Evolutionary conservation across 2,329 filamentous ascomycete genomes (phyloP), one percentile per base, ranked within the genome.

Genomic region (Periglandula ipomoeae): DNA sequence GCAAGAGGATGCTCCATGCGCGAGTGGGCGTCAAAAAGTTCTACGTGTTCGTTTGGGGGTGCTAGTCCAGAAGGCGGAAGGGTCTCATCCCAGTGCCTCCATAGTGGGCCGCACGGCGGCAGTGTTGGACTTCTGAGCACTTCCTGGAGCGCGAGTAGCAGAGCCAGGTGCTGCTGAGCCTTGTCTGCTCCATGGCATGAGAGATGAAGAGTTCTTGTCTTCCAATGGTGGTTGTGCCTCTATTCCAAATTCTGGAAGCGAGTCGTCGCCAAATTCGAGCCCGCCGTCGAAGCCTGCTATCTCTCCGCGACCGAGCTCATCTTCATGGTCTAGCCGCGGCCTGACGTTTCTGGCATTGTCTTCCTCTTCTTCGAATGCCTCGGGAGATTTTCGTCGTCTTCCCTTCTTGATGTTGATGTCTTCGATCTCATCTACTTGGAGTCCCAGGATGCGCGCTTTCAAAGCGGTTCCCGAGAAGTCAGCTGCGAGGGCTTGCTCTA

Each of bases 161-260:
- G 76, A 79, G 11, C 69, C 68, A 0, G 71, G 74, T 1, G 72
- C 61, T 3, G 64, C 59, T 0, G 74, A 78, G 3, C 65, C 68
- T 10, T 59, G 53, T 3, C 71, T 72, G 52, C 74, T 76, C 76
- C 76, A 79, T 4, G 76, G 76, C 59, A 73, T 65, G 49, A 75
- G 62, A 15, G 70, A 72, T 2, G 72, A 75, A 1, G 73, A 75
- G 41, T 78, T 76, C 47, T 83, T 78, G 50, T 94, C 85, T 4
- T 80, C 78, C 47, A 93, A 74, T 7, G 79, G 76, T 1, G 78
- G 74, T 1, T 73, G 77, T 1, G 78, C 84, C 38, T 87, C 79
- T 65, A 87, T 80, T 19, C 83, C 86, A 22, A 87, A 65, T 62
- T 94, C 89, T 19, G 84, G 66, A 43, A 69, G 62, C 0, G 65